A percentile compares a stretch with the other conserved stretches of the same genome.
Evolutionary conservation across 768 basidiomycete species (phyloP).

Genomic region (Lentinula edodes): DNA sequence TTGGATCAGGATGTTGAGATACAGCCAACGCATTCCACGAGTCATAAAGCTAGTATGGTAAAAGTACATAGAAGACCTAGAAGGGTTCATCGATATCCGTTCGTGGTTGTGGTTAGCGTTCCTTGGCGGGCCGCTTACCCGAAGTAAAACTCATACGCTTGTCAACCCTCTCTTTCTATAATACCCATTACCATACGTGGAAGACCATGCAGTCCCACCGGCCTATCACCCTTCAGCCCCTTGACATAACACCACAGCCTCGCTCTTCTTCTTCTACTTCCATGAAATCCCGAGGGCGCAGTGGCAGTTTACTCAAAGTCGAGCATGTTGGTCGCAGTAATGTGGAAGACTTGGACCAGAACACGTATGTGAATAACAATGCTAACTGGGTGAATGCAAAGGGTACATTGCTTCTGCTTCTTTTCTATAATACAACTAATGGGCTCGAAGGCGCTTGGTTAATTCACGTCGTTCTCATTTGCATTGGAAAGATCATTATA

Average conservation of each 20-base stretch:
- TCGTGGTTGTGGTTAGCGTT: too few relatives aligned
- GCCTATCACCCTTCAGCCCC: slow-evolving; percentile 49
- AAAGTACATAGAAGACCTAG: neutral
- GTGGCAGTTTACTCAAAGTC: slow-evolving; percentile 77
- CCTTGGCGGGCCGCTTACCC: neutral
- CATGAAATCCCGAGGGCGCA: slow-evolving; percentile 48
- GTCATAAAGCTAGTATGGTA: too few relatives aligned
- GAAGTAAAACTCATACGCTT: neutral
- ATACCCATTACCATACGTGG: neutral
- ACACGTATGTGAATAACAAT: slow-evolving; percentile 79
- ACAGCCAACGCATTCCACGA: too few relatives aligned
- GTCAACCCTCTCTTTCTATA: neutral
- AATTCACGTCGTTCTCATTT: slow-evolving; percentile 92
- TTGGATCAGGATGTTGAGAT: too few relatives aligned
- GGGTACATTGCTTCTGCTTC: slow-evolving; percentile 39
- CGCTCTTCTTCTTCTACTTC: slow-evolving; percentile 17
- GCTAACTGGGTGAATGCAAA: slow-evolving; percentile 94
- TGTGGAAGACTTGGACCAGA: slow-evolving; percentile 76
- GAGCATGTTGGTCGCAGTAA: slow-evolving; percentile 73
- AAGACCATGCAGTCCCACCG: slow-evolving; percentile 18
- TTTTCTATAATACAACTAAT: neutral
- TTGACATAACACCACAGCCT: slow-evolving; percentile 26
- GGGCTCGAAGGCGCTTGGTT: slow-evolving; percentile 82
- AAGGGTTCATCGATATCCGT: neutral
- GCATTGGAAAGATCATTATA: slow-evolving; percentile 84